Evolutionary conservation across 2,329 filamentous ascomycete genomes (phyloP), one percentile per base, ranked within the genome.

Genomic region (Phialocephala sp.): DNA sequence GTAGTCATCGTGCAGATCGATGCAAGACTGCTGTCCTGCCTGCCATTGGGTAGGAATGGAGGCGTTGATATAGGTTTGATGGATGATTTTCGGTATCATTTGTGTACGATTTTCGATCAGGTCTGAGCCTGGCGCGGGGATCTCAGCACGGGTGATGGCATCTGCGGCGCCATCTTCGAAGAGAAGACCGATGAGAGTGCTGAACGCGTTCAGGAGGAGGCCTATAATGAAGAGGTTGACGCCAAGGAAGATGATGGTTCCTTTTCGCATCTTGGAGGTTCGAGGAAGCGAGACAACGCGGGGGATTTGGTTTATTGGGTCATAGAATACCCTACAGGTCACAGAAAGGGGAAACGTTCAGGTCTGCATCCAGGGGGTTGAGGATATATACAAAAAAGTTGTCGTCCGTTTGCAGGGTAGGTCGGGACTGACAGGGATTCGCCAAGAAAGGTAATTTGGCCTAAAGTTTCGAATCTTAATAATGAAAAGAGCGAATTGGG

Each of bases 81-180:
- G 90, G 64, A 92, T 91, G 74, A 92, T 92, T 78, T 90, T 91
- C 57, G 90, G 90, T 59, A 92, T 91, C 69, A 91, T 76, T 71
- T 88, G 86, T 11, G 84, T 56, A 81, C 71, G 64, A 80, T 82
- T 80, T 67, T 84, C 84, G 70, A 86, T 85, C 69, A 85, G 73
- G 67, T 83, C 85, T 4, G 87, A 87, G 73, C 89, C 87, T 18
- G 87, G 86, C 9, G 87, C 84, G 15, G 88, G 89, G 52, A 92
- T 83, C 71, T 92, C 89, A 60, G 85, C 83, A 69, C 83, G 83
- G 69, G 84, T 84, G 65, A 92, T 92, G 62, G 87, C 87, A 79
- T 91, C 89, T 68, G 83, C 82, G 20, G 85, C 81, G 68, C 88
- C 89, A 79, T 90, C 86, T 78, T 90, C 85, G 72, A 91, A 82